Evolutionary conservation across 2,329 filamentous ascomycete species (phyloP), one percentile per base, ranked within the genome.

Genomic region (Cyclaneusma minus): DNA sequence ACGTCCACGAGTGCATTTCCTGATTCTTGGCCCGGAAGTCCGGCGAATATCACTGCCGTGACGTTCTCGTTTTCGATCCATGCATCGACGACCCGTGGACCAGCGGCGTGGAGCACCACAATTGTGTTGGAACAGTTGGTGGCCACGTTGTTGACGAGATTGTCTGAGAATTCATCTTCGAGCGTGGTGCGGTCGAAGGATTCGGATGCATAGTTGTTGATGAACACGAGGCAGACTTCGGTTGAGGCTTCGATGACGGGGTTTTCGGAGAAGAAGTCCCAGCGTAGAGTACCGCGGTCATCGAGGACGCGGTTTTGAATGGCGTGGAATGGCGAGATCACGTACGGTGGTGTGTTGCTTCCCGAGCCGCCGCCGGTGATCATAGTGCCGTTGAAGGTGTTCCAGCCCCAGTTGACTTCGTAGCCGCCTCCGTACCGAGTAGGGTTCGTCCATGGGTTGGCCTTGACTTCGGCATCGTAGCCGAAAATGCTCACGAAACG

Each of bases 1-100:
- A 92, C 60, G 37, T 87, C 78, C 2, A 68, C 66, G 3, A 92
- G 57, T 0, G 83, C 78, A 34, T 77, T 73, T 7, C 70, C 70
- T 13, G 60, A 63, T 40, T 76, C 63, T 38, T 76, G 61, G 5
- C 71, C 70, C 0, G 68, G 67, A 13, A 73, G 50, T 37, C 64
- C 62, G 18, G 64, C 67, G 44, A 60, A 71, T 4, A 75, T 40
- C 17, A 76, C 62, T 10, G 67, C 70, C 5, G 64, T 68, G 16
- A 73, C 56, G 42, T 73, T 73, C 6, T 56, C 53, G 40, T 66
- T 55, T 13, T 67, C 49, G 35, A 62, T 58, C 48, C 58, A 70
- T 2, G 62, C 51, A 29, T 65, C 57, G 16, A 77, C 48, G 6
- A 74, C 75, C 62, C 3, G 70, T 56, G 32, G 25, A 2, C 70